Evolutionary conservation across 2,329 filamentous ascomycete species (phyloP), one percentile per base, ranked within the genome.

Genomic region (Colletotrichum lindemuthianum): DNA sequence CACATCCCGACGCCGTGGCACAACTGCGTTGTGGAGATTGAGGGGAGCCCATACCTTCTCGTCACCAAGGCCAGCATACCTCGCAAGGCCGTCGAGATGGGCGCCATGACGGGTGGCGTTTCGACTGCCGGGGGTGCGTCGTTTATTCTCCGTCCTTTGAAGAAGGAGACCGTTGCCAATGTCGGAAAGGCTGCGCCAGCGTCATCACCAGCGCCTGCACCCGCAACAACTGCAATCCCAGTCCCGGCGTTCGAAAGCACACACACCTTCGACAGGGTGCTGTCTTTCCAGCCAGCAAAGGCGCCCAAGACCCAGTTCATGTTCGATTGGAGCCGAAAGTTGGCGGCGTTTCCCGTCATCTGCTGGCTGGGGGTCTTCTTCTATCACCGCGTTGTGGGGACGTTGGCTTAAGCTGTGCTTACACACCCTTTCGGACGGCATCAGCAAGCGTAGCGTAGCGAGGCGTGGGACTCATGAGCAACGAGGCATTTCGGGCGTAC

Each of bases 1-100:
- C 74, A 76, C 50, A 72, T 80, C 5, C 79, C 78, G 1, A 81
- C 78, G 1, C 78, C 78, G 0, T 81, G 79, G 79, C 79, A 81
- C 69, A 81, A 80, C 66, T 77, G 74, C 47, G 72, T 79, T 36
- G 75, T 78, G 54, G 66, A 71, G 50, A 67, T 72, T 4, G 65
- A 70, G 24, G 69, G 67, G 8, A 66, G 69, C 34, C 36, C 64
- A 3, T 58, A 49, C 12, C 48, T 72, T 8, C 69, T 70, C 32
- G 66, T 70, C 13, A 70, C 70, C 16, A 72, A 71, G 60, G 65
- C 67, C 6, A 68, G 54, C 37, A 65, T 69, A 9, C 59, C 65
- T 2, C 58, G 43, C 2, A 41, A 60, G 39, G 70, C 70, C 8
- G n/a, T 63, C 11, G 44, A 41, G 7, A 9, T 51, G 41, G 59